phyloP scores from a whole-genome alignment of 2,329 filamentous ascomycete genomes.

The Paraphoma chrysanthemicola region DNA sequence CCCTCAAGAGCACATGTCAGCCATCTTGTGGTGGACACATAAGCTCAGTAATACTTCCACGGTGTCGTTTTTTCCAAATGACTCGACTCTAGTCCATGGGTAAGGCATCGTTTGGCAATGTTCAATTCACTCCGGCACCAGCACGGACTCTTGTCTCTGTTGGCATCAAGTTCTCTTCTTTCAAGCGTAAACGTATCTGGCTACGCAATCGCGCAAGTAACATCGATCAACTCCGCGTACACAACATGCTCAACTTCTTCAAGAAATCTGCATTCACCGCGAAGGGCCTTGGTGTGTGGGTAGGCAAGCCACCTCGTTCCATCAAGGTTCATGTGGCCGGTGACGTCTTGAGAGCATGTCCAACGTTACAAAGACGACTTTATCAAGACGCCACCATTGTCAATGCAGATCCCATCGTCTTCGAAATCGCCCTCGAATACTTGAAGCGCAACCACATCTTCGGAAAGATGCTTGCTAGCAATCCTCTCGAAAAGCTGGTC shows the following conservation, averaged over 20 bases:
- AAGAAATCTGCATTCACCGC: neutral
- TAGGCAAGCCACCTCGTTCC: conserved; percentile 7
- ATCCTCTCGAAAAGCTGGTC: conserved; percentile 10
- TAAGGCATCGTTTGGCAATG: too few species aligned
- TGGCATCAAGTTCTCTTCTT: too few species aligned
- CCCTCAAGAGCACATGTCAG: too few species aligned
- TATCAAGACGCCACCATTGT: conserved; percentile 5
- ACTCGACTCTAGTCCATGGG: too few species aligned
- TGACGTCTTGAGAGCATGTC: neutral
- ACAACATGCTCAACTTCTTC: neutral
- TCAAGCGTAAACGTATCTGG: too few species aligned
- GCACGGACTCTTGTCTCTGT: too few species aligned
- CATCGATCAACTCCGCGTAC: too few species aligned
- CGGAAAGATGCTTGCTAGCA: neutral
- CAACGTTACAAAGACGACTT: neutral
- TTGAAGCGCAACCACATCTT: conserved; percentile 1
- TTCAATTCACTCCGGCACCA: too few species aligned
- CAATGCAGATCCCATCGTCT: conserved; percentile 9
- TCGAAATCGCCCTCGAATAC: conserved; percentile 9
- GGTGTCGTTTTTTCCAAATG: too few species aligned
- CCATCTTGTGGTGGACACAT: too few species aligned
- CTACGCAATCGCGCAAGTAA: too few species aligned
- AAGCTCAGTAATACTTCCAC: too few species aligned
- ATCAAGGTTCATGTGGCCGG: neutral
- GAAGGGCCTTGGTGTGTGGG: conserved; percentile 3